phyloP scores from a whole-genome alignment of 768 basidiomycete genomes.

The Cubamyces sp. region DNA sequence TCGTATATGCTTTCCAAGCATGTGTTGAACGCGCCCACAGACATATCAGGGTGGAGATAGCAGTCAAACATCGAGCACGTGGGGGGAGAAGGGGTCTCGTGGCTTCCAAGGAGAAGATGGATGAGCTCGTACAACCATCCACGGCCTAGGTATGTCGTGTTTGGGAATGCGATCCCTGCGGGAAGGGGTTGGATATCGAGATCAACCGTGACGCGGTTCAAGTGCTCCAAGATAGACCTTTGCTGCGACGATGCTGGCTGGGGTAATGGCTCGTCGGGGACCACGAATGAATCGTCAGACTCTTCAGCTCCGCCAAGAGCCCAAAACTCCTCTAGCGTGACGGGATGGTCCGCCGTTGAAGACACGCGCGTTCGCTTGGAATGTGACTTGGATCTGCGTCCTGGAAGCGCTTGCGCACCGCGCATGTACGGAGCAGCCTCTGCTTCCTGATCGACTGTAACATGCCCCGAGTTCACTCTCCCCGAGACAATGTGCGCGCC shows the following conservation, averaged over 20 bases:
- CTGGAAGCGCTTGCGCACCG: not conserved
- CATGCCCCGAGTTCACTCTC: conserved; percentile 34
- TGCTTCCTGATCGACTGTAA: conserved; percentile 51
- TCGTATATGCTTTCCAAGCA: conserved; percentile 26
- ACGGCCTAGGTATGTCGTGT: conserved; percentile 58
- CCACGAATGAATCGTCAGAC: conserved; percentile 12
- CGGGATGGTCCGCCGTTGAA: not conserved
- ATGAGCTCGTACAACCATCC: conserved; percentile 65
- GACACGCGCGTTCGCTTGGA: conserved; percentile 1
- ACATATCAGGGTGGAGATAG: conserved; percentile 48
- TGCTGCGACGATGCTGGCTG: conserved; percentile 1
- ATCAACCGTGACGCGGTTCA: conserved; percentile 46
- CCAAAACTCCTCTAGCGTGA: conserved; percentile 16
- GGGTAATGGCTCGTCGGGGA: conserved; percentile 3
- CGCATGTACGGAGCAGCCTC: conserved; percentile 24
- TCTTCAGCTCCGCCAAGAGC: not conserved
- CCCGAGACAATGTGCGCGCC: conserved; percentile 45
- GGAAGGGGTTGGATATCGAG: conserved; percentile 54
- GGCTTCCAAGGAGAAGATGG: conserved; percentile 37
- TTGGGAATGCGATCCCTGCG: conserved; percentile 54
- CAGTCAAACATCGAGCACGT: conserved; percentile 43
- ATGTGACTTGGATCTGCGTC: not conserved
- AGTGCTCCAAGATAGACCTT: not conserved
- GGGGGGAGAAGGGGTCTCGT: conserved; percentile 36
- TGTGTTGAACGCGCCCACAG: conserved; percentile 44